A percentile compares a stretch with the other conserved stretches of the same genome.
Evolutionary conservation across 2,329 filamentous ascomycete genomes (phyloP).

Genomic region (Chaetomiaceae sp.): DNA sequence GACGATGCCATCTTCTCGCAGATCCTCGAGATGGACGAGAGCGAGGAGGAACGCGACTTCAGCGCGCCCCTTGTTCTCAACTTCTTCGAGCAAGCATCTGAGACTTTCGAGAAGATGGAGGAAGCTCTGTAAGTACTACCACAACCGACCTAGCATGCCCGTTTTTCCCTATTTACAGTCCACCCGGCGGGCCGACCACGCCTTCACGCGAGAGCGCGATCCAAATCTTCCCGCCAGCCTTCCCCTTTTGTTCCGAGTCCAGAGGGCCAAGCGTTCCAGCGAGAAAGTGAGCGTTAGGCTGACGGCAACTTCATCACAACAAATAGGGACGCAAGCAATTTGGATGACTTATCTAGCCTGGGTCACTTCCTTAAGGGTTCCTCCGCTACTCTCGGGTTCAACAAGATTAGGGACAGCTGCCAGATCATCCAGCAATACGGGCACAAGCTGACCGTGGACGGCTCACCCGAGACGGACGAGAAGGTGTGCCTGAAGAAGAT

Average conservation of each 20-base stretch:
- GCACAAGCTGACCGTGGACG: conserved; percentile 73
- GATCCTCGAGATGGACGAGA: conserved; percentile 98
- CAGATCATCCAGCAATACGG: conserved; percentile 96
- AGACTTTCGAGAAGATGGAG: conserved; percentile 84
- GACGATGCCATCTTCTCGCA: conserved; percentile 81
- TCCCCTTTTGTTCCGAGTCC: neutral
- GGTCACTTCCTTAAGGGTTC: conserved; percentile 98
- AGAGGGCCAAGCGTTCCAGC: neutral
- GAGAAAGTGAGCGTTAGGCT: conserved; percentile 1
- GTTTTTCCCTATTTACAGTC: too few species aligned
- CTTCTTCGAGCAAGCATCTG: conserved; percentile 87
- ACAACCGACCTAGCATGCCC: neutral
- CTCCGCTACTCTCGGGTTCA: conserved; percentile 86
- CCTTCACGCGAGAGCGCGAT: neutral
- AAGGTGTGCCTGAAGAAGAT: conserved; percentile 66
- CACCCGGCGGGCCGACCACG: neutral
- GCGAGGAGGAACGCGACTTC: conserved; percentile 79
- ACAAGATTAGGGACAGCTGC: conserved; percentile 86
- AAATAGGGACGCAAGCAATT: conserved; percentile 60
- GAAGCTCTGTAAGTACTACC: conserved; percentile 63
- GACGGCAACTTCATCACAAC: conserved; percentile 5
- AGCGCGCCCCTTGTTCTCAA: conserved; percentile 82
- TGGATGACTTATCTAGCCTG: conserved; percentile 71
- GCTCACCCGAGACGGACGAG: conserved; percentile 61
- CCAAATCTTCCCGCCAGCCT: neutral